Conservation (phyloP, 75 land plant genomes). For the Picea sitchensis region DNA sequence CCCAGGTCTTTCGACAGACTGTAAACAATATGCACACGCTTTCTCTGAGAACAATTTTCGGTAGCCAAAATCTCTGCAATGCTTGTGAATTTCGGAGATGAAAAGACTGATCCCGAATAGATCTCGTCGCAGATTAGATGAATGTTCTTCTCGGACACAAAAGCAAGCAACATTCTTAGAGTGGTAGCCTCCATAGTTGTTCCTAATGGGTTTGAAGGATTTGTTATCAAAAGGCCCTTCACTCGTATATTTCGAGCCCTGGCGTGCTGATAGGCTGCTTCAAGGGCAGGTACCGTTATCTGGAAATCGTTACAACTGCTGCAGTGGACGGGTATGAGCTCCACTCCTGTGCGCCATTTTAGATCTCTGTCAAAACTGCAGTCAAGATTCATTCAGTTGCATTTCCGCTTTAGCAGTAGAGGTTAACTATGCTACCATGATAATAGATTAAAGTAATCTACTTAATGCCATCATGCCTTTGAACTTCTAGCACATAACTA, state of each 20-base stretch:
- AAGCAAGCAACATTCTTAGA: slow-evolving; percentile 40
- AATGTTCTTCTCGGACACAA: slow-evolving; percentile 65
- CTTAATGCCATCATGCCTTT: too few species aligned
- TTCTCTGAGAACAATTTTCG: slow-evolving; percentile 23
- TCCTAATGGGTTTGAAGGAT: slow-evolving; percentile 85
- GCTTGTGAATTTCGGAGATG: slow-evolving; percentile 29
- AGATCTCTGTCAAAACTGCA: slow-evolving; percentile 81
- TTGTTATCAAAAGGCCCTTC: slow-evolving; percentile 62
- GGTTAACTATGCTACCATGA: too few species aligned
- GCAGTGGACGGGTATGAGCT: slow-evolving; percentile 75
- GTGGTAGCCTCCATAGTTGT: slow-evolving; percentile 41
- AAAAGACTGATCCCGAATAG: slow-evolving; percentile 67
- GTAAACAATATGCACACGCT: slow-evolving; percentile 44
- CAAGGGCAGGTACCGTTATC: slow-evolving; percentile 49
- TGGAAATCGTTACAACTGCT: slow-evolving; percentile 56
- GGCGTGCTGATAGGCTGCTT: slow-evolving; percentile 53
- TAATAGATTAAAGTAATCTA: too few species aligned
- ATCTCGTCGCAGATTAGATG: slow-evolving; percentile 86
- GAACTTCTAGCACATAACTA: too few species aligned
- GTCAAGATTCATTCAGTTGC: neutral
- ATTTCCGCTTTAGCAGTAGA: too few species aligned
- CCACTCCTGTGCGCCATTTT: slow-evolving; percentile 71
- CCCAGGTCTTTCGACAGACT: slow-evolving; percentile 71
- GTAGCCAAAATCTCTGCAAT: slow-evolving; percentile 29
- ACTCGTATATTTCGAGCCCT: slow-evolving; percentile 52